A percentile compares a stretch with the other conserved stretches of the same genome.
These are phyloP conservation scores for Aegilops longissima DNA, from an alignment of 176 grass and related monocot genomes.

Conservation along the genomic window DNA sequence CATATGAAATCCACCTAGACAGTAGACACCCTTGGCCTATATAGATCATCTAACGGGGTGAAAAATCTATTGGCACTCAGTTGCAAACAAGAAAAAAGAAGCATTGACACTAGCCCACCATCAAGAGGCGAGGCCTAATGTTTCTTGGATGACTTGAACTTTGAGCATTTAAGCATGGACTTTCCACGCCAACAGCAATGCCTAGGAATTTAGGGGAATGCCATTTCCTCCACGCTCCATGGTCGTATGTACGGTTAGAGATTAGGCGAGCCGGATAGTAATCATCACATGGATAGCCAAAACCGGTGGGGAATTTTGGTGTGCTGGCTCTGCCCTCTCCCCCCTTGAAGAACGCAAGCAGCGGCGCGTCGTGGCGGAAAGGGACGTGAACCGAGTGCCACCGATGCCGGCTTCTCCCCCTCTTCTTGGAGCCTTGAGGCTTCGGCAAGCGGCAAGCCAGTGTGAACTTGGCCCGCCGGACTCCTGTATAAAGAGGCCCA, in stretches of 20 bases:
- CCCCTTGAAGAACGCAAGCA: slow-evolving; percentile 19
- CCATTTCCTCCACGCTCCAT: not conserved
- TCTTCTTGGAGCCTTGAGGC: not conserved
- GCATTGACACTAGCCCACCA: no score
- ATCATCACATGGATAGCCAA: slow-evolving; percentile 11
- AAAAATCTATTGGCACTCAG: not conserved
- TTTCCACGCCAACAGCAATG: slow-evolving; percentile 10
- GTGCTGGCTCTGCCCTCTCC: not conserved
- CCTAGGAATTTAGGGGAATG: slow-evolving; percentile 7
- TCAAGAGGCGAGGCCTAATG: no score
- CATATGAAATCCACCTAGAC: not conserved
- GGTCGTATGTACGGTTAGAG: not conserved
- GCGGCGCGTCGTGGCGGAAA: not conserved
- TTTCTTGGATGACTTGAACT: not conserved
- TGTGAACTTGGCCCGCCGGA: not conserved
- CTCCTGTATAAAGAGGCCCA: slow-evolving; percentile 27
- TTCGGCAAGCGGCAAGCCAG: slow-evolving; percentile 10
- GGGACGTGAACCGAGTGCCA: slow-evolving; percentile 26
- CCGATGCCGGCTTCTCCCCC: not conserved
- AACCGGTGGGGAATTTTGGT: not conserved
- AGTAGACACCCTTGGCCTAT: not conserved
- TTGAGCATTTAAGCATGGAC: not conserved
- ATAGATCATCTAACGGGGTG: not conserved
- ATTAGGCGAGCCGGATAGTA: not conserved
- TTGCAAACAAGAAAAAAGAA: not conserved